Conservation (phyloP, 306 rosid species). For the Quercus variabilis region DNA sequence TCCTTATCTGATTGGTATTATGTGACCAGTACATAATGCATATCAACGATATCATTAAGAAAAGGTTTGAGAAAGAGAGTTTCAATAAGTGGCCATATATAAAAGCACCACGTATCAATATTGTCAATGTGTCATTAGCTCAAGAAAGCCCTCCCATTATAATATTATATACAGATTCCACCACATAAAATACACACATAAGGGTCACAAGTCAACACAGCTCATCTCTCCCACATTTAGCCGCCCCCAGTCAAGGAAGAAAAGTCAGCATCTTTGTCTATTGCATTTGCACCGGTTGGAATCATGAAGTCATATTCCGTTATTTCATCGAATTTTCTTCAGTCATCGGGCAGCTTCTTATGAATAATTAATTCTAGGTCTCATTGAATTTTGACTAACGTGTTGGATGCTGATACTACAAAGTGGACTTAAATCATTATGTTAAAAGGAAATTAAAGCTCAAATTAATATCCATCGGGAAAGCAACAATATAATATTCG, state of each 20-base stretch:
- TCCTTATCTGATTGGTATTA: too few relatives aligned
- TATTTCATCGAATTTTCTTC: not conserved
- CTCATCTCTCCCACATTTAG: not conserved
- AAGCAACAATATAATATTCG: too few relatives aligned
- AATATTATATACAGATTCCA: not conserved
- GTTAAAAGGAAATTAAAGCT: too few relatives aligned
- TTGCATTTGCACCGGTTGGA: not conserved
- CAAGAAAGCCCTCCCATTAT: not conserved
- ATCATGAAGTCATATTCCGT: not conserved
- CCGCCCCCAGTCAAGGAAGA: not conserved
- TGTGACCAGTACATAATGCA: not conserved
- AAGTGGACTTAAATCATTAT: too few relatives aligned
- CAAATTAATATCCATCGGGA: too few relatives aligned
- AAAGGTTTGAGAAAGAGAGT: too few relatives aligned
- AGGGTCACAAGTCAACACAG: not conserved
- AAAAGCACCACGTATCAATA: not conserved
- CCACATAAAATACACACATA: not conserved
- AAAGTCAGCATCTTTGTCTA: not conserved
- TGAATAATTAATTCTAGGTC: not conserved
- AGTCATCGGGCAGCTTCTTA: not conserved
- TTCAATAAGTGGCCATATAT: not conserved
- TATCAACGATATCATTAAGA: not conserved
- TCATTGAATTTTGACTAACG: not conserved
- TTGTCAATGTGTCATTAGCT: not conserved
- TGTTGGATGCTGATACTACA: too few relatives aligned